These are phyloP conservation scores for Arthrobotrys iridis DNA, from an alignment of 2,329 filamentous ascomycete species.

Conservation along the genomic window DNA sequence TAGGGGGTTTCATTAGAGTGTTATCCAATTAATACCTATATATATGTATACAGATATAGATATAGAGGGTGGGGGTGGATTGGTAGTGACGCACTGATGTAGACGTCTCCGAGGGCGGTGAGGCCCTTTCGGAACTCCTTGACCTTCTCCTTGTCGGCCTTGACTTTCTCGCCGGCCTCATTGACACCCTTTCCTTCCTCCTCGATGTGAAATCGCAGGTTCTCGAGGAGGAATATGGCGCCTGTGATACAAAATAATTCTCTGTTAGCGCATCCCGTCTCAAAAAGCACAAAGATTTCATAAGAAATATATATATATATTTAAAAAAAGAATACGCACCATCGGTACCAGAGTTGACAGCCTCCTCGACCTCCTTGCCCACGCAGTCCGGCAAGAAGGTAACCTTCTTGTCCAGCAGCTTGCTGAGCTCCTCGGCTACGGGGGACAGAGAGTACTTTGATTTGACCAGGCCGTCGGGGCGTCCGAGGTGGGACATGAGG, in stretches of 20 bases:
- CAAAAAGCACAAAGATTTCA: no score
- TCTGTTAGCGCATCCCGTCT: no score
- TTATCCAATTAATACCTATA: no score
- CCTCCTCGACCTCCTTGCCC: conserved; percentile 86
- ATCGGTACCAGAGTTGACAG: conserved; percentile 81
- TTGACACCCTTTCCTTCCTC: conserved; percentile 92
- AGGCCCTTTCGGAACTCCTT: conserved; percentile 93
- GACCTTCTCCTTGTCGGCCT: conserved; percentile 93
- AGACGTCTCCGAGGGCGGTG: conserved; percentile 93
- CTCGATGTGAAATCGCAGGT: conserved; percentile 97
- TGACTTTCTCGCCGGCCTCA: conserved; percentile 93
- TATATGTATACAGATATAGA: no score
- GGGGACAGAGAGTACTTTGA: conserved; percentile 94
- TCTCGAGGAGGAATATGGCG: conserved; percentile 90
- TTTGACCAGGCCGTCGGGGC: conserved; percentile 88
- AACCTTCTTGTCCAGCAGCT: conserved; percentile 83
- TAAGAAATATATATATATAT: no score
- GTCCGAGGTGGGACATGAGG: conserved; percentile 98
- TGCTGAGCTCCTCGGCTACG: conserved; percentile 89
- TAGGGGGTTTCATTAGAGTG: conserved; percentile 1
- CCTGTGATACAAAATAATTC: no score
- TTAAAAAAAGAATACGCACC: conserved; percentile 62
- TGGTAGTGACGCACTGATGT: conserved; percentile 93
- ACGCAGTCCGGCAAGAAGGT: conserved; percentile 91
- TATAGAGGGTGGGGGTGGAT: neutral